Evolutionary conservation across 257 asterid genomes (phyloP).

Genomic region (Asclepias syriaca): DNA sequence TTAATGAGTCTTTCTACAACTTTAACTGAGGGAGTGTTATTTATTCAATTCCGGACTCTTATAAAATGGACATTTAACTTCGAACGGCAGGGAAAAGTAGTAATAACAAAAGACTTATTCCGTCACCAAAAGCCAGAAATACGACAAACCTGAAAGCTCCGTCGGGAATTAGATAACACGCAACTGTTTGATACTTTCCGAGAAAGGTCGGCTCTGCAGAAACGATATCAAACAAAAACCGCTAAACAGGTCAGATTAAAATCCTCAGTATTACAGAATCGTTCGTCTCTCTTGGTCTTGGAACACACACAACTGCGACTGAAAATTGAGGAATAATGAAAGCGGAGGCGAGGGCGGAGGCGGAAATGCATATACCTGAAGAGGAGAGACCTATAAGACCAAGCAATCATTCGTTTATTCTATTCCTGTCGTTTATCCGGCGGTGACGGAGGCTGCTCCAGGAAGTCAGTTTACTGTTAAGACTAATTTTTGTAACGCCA

Average conservation of each 20-base stretch:
- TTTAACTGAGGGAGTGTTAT: too few species aligned
- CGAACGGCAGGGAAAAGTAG: too few species aligned
- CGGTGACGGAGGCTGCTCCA: too few species aligned
- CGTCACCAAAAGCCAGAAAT: neutral
- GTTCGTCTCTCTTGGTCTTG: neutral
- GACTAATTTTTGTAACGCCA: too few species aligned
- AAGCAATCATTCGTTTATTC: slow-evolving; percentile 28
- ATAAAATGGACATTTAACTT: too few species aligned
- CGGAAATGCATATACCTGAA: slow-evolving; percentile 25
- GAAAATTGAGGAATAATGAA: neutral
- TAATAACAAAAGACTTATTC: neutral
- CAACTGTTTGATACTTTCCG: slow-evolving; percentile 19
- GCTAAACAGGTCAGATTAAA: neutral
- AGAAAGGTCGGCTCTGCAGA: slow-evolving; percentile 37
- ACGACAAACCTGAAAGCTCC: slow-evolving; percentile 14
- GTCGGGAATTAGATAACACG: slow-evolving; percentile 23
- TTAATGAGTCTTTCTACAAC: too few species aligned
- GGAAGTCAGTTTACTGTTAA: too few species aligned
- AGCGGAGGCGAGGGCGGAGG: neutral
- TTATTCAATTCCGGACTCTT: too few species aligned
- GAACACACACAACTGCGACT: neutral
- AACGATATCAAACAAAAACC: neutral
- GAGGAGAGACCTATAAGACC: slow-evolving; percentile 24
- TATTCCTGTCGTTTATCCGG: neutral
- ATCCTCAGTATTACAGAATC: neutral